Evolutionary conservation across 345 rosid species (phyloP), one percentile per base, ranked within the genome.

Genomic region (Zanthoxylum bungeanum): DNA sequence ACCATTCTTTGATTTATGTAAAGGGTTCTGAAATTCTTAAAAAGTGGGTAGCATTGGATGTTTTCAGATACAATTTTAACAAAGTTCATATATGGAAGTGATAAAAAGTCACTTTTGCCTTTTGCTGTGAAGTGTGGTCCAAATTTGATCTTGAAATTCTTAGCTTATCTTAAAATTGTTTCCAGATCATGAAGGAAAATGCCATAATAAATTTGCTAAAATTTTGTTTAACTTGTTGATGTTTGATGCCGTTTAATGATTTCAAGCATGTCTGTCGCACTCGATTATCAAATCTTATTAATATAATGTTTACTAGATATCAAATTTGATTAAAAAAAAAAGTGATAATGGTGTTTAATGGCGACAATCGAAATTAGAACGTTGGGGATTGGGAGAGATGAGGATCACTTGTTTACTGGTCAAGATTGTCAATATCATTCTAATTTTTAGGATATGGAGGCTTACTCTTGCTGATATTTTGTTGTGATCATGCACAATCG

Each of bases 401-500:
- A n/a, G 3, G 53, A 22, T 63, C 8, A 11, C 40, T 22, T 34
- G 21, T 53, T 50, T 50, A 55, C 27, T 53, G 62, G 34, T 40
- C 24, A 21, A 21, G 49, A 24, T 49, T 50, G 19, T 71, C 36
- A 16, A n/a, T 14, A n/a, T 40, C 21, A 10, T 66, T 67, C 37
- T 65, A 27, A 28, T 0, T 70, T 59, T 16, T 56, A 30, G 39
- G 53, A 57, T 51, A 30, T 72, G 24, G 53, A 25, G 65, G 46
- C 30, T 40, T 50, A 3, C 8, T 72, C 28, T 70, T 51, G 64
- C 73, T 50, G 67, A 74, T 69, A 40, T 72, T 63, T 46, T 70
- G 60, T 59, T 27, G 49, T 72, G 60, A 58, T 68, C 44, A 69
- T 76, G 71, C 49, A 53, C 58, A 28, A 64, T 64, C 51, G n/a